A percentile compares a stretch with the other conserved stretches of the same genome.
Evolutionary conservation across 805 yeast species (phyloP).

Genomic region (Candida ovalis): DNA sequence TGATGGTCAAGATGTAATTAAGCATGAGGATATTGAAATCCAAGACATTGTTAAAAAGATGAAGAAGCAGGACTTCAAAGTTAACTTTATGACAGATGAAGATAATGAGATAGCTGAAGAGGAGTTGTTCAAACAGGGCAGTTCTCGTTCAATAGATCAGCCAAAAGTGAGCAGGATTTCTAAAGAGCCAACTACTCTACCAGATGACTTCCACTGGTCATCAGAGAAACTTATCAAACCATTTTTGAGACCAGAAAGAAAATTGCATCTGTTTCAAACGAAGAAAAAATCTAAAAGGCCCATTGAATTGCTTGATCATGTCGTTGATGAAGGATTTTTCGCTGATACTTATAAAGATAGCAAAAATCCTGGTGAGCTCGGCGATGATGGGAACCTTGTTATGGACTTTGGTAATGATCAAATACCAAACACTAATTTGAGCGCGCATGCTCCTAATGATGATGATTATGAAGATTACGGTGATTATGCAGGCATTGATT

Average conservation of each 20-base stretch:
- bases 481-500: conserved; percentile 15
- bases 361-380: conserved; percentile 19
- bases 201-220: conserved; percentile 51
- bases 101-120: conserved; percentile 22
- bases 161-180: conserved; percentile 37
- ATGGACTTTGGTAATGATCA: conserved; percentile 29
- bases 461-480: conserved; percentile 40
- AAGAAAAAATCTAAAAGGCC: conserved; percentile 3
- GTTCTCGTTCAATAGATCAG: conserved; percentile 33
- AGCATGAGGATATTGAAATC: background rate
- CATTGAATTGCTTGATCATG: background rate
- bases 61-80: conserved; percentile 28
- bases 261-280: conserved; percentile 17
- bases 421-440: background rate
- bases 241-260: conserved; percentile 59
- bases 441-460: conserved; percentile 11
- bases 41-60: conserved; percentile 17
- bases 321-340: conserved; percentile 66
- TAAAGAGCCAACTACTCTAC: conserved; percentile 15
- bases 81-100: conserved; percentile 23
- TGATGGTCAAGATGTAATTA: background rate
- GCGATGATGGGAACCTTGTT: conserved; percentile 22
- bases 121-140: conserved; percentile 22
- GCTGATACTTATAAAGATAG: conserved; percentile 50
- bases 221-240: conserved; percentile 64